Conservation (phyloP, 768 basidiomycete genomes). For the Mycena rebaudengoi region DNA sequence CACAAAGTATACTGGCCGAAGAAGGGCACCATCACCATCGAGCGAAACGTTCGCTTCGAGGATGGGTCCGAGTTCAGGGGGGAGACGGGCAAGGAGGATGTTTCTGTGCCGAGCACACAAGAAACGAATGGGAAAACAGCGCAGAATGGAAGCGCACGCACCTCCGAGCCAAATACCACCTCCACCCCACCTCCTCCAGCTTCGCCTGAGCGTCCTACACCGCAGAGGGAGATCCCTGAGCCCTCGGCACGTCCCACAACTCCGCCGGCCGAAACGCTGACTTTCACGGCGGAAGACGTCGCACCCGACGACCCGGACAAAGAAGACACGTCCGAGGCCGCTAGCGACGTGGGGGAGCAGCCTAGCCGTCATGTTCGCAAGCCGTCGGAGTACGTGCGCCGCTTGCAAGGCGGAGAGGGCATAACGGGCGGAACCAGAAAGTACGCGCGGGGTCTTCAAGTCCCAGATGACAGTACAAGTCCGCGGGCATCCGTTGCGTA, state of each 20-base stretch:
- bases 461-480: not conserved
- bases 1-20: conserved; percentile 31
- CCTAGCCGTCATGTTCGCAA: conserved; percentile 2
- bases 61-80: conserved; percentile 15
- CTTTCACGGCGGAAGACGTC: conserved; percentile 12
- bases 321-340: not conserved
- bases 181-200: conserved; percentile 3
- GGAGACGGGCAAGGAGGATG: not conserved
- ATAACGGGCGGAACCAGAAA: not conserved
- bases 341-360: conserved; percentile 15
- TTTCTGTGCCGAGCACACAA: not conserved
- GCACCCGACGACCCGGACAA: conserved; percentile 7
- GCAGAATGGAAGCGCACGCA: conserved; percentile 13
- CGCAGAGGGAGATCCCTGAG: conserved; percentile 1
- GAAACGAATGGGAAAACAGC: conserved; percentile 4
- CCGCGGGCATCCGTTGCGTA: not conserved
- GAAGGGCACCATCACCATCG: conserved; percentile 22
- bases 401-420: conserved; percentile 9
- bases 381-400: conserved; percentile 11
- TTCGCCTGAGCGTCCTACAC: not conserved
- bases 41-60: conserved; percentile 18
- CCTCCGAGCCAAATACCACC: conserved; percentile 1
- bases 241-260: not conserved
- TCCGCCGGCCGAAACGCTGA: not conserved
- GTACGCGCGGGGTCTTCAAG: conserved; percentile 5